phyloP scores from a whole-genome alignment of 768 basidiomycete genomes.

The Sarcodon aspratus region DNA sequence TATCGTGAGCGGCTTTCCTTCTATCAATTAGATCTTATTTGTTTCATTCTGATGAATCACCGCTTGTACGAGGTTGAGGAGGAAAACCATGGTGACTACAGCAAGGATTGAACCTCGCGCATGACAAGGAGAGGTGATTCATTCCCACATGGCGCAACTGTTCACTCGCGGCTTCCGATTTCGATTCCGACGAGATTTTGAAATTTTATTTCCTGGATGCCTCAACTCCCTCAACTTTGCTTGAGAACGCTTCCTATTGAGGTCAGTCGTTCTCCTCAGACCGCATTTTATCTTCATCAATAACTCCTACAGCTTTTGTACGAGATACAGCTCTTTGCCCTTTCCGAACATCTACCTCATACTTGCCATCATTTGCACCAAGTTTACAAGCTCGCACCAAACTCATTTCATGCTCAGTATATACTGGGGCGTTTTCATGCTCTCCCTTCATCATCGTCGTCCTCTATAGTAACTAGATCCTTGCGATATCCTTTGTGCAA shows the following conservation, averaged over 20 bases:
- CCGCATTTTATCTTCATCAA: background rate
- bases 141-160: too few species aligned
- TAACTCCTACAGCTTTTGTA: slow-evolving; percentile 49
- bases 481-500: slow-evolving; percentile 45
- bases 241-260: slow-evolving; percentile 19
- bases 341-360: slow-evolving; percentile 52
- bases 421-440: slow-evolving; percentile 25
- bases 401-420: slow-evolving; percentile 56
- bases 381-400: slow-evolving; percentile 44
- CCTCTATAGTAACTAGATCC: slow-evolving; percentile 27
- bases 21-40: too few species aligned
- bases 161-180: too few species aligned
- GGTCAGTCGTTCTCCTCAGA: slow-evolving; percentile 12
- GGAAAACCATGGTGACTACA: too few species aligned
- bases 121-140: too few species aligned
- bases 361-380: slow-evolving; percentile 40
- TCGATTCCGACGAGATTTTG: too few species aligned
- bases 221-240: too few species aligned
- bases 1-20: too few species aligned
- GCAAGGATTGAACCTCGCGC: too few species aligned
- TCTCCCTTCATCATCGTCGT: background rate
- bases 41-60: too few species aligned
- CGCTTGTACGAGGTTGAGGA: too few species aligned
- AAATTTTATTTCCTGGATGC: too few species aligned
- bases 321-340: slow-evolving; percentile 62